A percentile compares a stretch with the other conserved stretches of the same genome.
Evolutionary conservation across 1,284 basidiomycete genomes (phyloP).

Genomic region (Erythrobasidium hasegawianum): DNA sequence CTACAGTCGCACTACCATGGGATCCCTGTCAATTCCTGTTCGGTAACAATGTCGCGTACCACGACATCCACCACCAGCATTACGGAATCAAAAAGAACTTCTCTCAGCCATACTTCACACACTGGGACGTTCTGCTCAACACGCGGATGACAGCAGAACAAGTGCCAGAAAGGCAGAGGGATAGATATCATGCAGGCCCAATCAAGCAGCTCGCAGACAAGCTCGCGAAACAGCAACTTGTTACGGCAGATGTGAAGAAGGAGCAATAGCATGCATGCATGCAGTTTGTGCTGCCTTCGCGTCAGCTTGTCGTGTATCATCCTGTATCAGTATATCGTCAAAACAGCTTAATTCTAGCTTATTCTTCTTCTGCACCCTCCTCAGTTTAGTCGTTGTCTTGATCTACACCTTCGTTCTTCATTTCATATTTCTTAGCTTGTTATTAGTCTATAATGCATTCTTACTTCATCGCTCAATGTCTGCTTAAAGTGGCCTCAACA

Average conservation of each 20-base stretch:
- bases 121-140: constrained; percentile 56
- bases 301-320: too few species aligned
- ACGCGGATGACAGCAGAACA: constrained; percentile 32
- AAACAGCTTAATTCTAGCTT: too few species aligned
- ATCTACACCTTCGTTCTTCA: too few species aligned
- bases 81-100: constrained; percentile 96
- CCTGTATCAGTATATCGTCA: too few species aligned
- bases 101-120: constrained; percentile 63
- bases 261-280: not conserved
- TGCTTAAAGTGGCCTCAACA: too few species aligned
- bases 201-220: constrained; percentile 15
- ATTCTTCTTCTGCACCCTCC: too few species aligned
- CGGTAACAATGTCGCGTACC: constrained; percentile 84
- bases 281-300: too few species aligned
- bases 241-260: not conserved
- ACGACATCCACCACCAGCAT: constrained; percentile 53
- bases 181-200: constrained; percentile 26
- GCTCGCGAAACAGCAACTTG: not conserved
- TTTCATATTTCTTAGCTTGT: too few species aligned
- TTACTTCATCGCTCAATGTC: too few species aligned
- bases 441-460: too few species aligned
- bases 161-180: constrained; percentile 24
- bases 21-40: constrained; percentile 70
- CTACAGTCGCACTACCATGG: constrained; percentile 37
- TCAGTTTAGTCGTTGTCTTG: too few species aligned